Percentiles rank a stretch among this genome's conserved stretches.
Evolutionary conservation across 139 green algal genomes (phyloP).

Genomic region (Tetraselmis chui): DNA sequence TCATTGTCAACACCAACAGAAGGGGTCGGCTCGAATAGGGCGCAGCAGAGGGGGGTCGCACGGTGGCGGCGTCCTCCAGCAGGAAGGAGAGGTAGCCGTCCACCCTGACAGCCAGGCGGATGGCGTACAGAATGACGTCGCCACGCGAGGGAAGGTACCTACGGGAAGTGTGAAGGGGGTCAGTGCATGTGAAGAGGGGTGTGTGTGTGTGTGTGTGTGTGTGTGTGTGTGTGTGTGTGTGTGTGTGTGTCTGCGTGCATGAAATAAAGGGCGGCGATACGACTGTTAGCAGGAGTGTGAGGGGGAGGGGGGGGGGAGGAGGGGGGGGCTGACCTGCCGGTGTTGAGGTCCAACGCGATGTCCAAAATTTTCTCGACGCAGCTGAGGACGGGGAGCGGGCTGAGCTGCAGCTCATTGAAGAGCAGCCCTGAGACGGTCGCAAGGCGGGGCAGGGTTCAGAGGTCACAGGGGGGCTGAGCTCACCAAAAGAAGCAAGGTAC

Average conservation of each 20-base stretch:
- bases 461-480: too few species aligned
- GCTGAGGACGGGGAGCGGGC: conserved; percentile 1
- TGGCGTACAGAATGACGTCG: conserved; percentile 7
- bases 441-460: too few species aligned
- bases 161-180: too few species aligned
- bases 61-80: neutral
- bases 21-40: too few species aligned
- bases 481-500: too few species aligned
- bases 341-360: conserved; percentile 21
- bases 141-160: conserved; percentile 3
- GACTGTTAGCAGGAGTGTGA: too few species aligned
- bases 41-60: neutral
- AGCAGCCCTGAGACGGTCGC: conserved; percentile 15
- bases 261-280: too few species aligned
- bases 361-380: conserved; percentile 14
- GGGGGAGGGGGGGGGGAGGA: neutral
- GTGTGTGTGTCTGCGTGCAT: too few species aligned
- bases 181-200: too few species aligned
- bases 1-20: too few species aligned
- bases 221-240: too few species aligned
- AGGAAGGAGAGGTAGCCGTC: conserved; percentile 4
- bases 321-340: neutral
- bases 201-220: too few species aligned
- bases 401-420: conserved; percentile 14
- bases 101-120: conserved; percentile 9